A percentile compares a stretch with the other conserved stretches of the same genome.
These are phyloP conservation scores for Sanguinoderma infundibulare DNA, from an alignment of 1,284 basidiomycete genomes.

Conservation along the genomic window DNA sequence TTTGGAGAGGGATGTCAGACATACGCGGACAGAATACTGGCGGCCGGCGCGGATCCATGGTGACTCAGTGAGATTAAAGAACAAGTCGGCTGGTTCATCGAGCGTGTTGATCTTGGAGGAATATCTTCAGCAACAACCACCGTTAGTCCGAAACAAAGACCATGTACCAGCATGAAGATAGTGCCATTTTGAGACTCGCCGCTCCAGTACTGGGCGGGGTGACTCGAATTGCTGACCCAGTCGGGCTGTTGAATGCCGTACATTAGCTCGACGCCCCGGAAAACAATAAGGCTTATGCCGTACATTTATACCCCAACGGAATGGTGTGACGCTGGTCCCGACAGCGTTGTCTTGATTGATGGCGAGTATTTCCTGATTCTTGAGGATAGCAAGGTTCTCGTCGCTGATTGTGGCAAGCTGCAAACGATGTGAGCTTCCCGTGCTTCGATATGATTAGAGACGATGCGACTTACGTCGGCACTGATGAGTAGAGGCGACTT, in stretches of 20 bases:
- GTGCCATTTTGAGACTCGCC: constrained; percentile 51
- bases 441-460: no score
- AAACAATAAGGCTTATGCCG: constrained; percentile 17
- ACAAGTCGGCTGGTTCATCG: constrained; percentile 57
- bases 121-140: neutral
- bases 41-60: constrained; percentile 72
- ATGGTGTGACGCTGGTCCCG: constrained; percentile 64
- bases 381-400: constrained; percentile 57
- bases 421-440: neutral
- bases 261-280: neutral
- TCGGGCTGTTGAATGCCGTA: constrained; percentile 42
- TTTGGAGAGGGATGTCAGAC: constrained; percentile 26
- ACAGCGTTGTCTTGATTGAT: constrained; percentile 71
- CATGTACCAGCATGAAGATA: constrained; percentile 46
- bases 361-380: constrained; percentile 65
- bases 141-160: neutral
- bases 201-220: constrained; percentile 59
- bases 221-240: constrained; percentile 48
- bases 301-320: constrained; percentile 68
- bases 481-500: constrained; percentile 60
- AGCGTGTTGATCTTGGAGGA: constrained; percentile 45
- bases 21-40: constrained; percentile 62
- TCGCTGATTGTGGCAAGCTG: constrained; percentile 55
- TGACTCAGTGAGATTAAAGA: constrained; percentile 69
- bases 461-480: constrained; percentile 36